Percentiles rank a stretch among this genome's conserved stretches.
Evolutionary conservation across 495 filamentous ascomycete species (phyloP).

Genomic region (Bacidia rubella): DNA sequence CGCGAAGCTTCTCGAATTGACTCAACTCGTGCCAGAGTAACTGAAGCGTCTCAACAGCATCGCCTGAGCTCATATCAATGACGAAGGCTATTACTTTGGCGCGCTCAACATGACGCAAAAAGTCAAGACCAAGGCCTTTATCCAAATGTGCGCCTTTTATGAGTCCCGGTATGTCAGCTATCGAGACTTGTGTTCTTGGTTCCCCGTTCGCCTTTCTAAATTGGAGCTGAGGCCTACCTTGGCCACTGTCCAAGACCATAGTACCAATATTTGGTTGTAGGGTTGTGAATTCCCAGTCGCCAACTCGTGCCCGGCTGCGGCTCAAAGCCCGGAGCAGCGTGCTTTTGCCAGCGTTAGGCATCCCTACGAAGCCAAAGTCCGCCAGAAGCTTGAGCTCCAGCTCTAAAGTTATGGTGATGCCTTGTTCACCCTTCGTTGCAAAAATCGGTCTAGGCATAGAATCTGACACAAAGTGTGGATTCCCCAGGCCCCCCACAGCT

Average conservation of each 20-base stretch:
- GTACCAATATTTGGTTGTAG: conserved; percentile 90
- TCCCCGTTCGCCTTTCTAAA: conserved; percentile 21
- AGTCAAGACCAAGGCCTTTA: conserved; percentile 79
- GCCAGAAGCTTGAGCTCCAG: conserved; percentile 91
- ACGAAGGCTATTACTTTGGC: conserved; percentile 89
- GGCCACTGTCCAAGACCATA: conserved; percentile 73
- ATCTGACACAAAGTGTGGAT: conserved; percentile 76
- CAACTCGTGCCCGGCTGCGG: conserved; percentile 74
- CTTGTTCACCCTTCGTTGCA: conserved; percentile 72
- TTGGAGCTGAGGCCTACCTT: conserved; percentile 47
- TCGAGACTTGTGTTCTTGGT: conserved; percentile 64
- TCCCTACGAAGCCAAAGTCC: conserved; percentile 84
- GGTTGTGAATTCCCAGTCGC: conserved; percentile 94
- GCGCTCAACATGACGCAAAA: conserved; percentile 87
- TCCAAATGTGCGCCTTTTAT: conserved; percentile 85
- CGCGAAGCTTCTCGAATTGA: conserved; percentile 65
- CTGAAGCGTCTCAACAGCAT: conserved; percentile 65
- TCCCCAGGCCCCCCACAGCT: conserved; percentile 78
- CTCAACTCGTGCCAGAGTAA: conserved; percentile 80
- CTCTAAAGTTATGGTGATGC: conserved; percentile 64
- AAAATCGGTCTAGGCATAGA: conserved; percentile 61
- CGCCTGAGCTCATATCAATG: conserved; percentile 65
- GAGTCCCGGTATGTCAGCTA: conserved; percentile 91
- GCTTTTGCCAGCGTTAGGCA: conserved; percentile 94
- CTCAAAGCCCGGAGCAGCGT: conserved; percentile 79